Percentiles rank a stretch among this genome's conserved stretches.
These are phyloP conservation scores for Colletotrichum incanum DNA, from an alignment of 2,329 filamentous ascomycete genomes.

Conservation along the genomic window DNA sequence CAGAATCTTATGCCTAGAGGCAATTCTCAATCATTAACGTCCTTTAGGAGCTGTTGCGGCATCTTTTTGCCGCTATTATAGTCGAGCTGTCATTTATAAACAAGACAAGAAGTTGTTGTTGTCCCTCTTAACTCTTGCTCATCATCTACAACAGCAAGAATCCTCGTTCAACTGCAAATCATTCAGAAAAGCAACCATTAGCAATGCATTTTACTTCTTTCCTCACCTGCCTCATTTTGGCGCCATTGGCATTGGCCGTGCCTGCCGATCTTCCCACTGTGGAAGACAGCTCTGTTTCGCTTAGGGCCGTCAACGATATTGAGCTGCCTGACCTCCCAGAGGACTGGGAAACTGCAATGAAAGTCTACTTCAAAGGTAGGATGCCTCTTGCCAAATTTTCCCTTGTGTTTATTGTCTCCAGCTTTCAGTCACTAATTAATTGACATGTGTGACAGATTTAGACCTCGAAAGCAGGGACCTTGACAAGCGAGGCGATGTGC, in stretches of 20 bases:
- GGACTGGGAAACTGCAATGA: conserved; percentile 17
- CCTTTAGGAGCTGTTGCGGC: neutral
- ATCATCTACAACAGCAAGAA: neutral
- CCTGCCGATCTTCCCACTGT: conserved; percentile 6
- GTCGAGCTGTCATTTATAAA: neutral
- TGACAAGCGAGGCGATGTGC: conserved; percentile 23
- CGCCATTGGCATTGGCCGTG: conserved; percentile 10
- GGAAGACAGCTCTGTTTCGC: neutral
- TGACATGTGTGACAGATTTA: neutral
- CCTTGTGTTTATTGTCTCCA: neutral
- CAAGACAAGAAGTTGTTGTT: neutral
- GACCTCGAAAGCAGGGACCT: conserved; percentile 14
- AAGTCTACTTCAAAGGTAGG: conserved; percentile 23
- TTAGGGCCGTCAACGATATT: neutral
- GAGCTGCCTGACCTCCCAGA: conserved; percentile 27
- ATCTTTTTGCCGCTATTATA: neutral
- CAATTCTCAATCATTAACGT: neutral
- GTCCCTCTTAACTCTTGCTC: neutral
- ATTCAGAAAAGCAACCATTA: neutral
- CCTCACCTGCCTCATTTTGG: conserved; percentile 1
- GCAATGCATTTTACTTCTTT: conserved; percentile 19
- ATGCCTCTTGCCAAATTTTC: neutral
- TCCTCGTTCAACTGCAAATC: neutral
- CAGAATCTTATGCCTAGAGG: neutral
- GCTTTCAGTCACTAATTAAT: neutral